phyloP scores from a whole-genome alignment of 1,284 basidiomycete genomes.

The Moesziomyces antarcticus region DNA sequence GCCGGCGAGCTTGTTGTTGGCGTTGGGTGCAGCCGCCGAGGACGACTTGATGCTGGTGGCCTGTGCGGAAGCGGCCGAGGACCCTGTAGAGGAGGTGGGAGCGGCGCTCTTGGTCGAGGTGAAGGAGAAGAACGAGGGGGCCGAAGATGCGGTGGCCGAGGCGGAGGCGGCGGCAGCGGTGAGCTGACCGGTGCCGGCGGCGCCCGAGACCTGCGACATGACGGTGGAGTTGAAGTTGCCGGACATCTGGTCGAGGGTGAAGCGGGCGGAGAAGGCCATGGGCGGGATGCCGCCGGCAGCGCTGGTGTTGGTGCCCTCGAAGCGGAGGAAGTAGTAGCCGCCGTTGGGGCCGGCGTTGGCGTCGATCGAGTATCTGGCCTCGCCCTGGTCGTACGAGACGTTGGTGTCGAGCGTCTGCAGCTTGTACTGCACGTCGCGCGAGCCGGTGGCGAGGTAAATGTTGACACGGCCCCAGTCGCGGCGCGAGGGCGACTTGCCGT shows the following conservation, averaged over 20 bases:
- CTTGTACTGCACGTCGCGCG: conserved; percentile 58
- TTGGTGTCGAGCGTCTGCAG: conserved; percentile 51
- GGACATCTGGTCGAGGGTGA: conserved; percentile 50
- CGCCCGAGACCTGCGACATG: conserved; percentile 21
- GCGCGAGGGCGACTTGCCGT: conserved; percentile 47
- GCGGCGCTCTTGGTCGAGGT: conserved; percentile 64
- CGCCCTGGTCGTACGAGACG: conserved; percentile 26
- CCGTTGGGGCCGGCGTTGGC: conserved; percentile 47
- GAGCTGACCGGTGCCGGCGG: conserved; percentile 25
- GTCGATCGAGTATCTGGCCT: conserved; percentile 40
- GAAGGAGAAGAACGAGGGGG: conserved; percentile 11
- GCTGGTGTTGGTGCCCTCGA: conserved; percentile 53
- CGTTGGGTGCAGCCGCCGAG: conserved; percentile 15
- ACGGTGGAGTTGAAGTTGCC: conserved; percentile 60
- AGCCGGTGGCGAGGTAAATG: conserved; percentile 60
- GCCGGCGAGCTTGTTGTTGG: conserved; percentile 21
- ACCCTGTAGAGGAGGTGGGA: conserved; percentile 76
- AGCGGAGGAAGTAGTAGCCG: conserved; percentile 62
- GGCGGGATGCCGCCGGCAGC: conserved; percentile 32
- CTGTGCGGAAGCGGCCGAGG: conserved; percentile 76
- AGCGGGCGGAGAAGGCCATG: conserved; percentile 63
- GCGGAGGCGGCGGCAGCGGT: conserved; percentile 9
- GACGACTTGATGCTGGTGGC: conserved; percentile 27
- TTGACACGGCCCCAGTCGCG: conserved; percentile 56
- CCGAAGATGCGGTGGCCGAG: conserved; percentile 9